A percentile compares a stretch with the other conserved stretches of the same genome.
phyloP scores from a whole-genome alignment of 1,284 basidiomycete genomes.

The Inonotus obliquus region DNA sequence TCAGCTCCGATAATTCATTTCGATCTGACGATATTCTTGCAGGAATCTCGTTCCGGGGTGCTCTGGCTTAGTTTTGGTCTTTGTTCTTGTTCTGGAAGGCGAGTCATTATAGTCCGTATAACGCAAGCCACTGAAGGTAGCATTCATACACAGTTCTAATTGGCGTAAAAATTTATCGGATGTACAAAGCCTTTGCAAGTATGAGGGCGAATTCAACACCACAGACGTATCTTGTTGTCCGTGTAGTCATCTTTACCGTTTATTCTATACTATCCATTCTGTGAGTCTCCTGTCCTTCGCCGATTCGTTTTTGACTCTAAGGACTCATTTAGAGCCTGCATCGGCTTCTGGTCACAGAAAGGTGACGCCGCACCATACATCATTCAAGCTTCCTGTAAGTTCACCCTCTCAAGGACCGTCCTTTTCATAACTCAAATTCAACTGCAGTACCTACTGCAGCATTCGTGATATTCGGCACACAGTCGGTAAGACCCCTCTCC shows the following conservation, averaged over 20 bases:
- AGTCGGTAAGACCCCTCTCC: slow-evolving; percentile 2
- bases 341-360: slow-evolving; percentile 12
- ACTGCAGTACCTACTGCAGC: slow-evolving; percentile 13
- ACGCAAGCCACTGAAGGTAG: background rate
- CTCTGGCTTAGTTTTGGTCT: slow-evolving; percentile 7
- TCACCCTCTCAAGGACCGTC: background rate
- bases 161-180: slow-evolving; percentile 7
- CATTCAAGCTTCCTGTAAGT: slow-evolving; percentile 15
- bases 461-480: slow-evolving; percentile 13
- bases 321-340: slow-evolving; percentile 7
- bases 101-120: background rate
- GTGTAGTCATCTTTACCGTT: slow-evolving; percentile 9
- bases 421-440: background rate
- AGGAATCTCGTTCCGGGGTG: slow-evolving; percentile 14
- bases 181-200: background rate
- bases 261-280: slow-evolving; percentile 12
- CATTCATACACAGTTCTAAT: slow-evolving; percentile 1
- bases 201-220: background rate
- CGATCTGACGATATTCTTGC: background rate
- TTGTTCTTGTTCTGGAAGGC: slow-evolving; percentile 9
- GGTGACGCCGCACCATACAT: slow-evolving; percentile 11
- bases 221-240: background rate
- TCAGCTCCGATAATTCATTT: background rate
- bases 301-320: background rate
- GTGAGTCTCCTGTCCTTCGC: background rate